phyloP scores from a whole-genome alignment of 2,329 filamentous ascomycete genomes.

The Colletotrichum echinochloae region DNA sequence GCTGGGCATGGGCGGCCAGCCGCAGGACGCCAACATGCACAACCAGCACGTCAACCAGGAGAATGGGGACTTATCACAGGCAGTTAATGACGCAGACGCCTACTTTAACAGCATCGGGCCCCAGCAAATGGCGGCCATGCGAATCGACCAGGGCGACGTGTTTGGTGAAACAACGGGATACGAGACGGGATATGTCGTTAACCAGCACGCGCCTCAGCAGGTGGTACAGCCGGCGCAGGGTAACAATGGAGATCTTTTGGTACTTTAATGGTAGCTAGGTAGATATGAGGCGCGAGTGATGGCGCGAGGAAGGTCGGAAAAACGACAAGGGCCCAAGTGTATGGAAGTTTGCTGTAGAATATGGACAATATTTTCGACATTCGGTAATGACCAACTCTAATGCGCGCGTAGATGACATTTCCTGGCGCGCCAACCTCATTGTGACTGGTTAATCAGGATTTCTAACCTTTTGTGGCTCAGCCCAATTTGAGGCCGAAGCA shows the following conservation, averaged over 20 bases:
- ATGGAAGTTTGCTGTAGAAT: slow-evolving; percentile 27
- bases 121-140: slow-evolving; percentile 79
- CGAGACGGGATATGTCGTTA: slow-evolving; percentile 77
- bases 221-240: slow-evolving; percentile 77
- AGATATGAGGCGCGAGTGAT: slow-evolving; percentile 19
- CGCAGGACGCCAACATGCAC: slow-evolving; percentile 62
- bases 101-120: slow-evolving; percentile 87
- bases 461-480: no score
- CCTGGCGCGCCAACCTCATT: not conserved
- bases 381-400: slow-evolving; percentile 16
- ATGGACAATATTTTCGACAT: slow-evolving; percentile 27
- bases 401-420: not conserved
- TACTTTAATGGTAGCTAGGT: slow-evolving; percentile 60
- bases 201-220: slow-evolving; percentile 82
- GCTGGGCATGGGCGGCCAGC: slow-evolving; percentile 66
- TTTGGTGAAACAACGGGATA: slow-evolving; percentile 70
- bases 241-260: slow-evolving; percentile 78
- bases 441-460: not conserved
- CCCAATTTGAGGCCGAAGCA: not conserved
- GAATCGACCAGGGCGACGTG: slow-evolving; percentile 73
- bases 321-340: not conserved
- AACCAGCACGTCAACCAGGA: slow-evolving; percentile 45
- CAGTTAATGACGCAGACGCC: slow-evolving; percentile 86
- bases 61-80: slow-evolving; percentile 70
- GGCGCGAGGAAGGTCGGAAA: not conserved